Evolutionary conservation across 768 basidiomycete genomes (phyloP), one percentile per base, ranked within the genome.

Genomic region (Suillus weaverae): DNA sequence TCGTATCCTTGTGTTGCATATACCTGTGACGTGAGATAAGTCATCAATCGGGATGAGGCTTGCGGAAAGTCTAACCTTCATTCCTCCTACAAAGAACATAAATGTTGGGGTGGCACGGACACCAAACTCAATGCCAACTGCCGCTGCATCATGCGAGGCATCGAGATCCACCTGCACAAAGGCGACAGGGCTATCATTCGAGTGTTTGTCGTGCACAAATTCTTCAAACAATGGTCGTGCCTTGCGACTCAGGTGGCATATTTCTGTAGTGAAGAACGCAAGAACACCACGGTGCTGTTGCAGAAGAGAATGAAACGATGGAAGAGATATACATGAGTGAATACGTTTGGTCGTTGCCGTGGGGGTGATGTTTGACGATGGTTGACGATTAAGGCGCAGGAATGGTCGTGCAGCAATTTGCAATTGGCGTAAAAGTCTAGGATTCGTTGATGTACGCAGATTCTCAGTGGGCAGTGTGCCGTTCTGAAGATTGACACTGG

Each of bases 61-160:
- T 9, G 16, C 26, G 26, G 30, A 32, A 30, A 32, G 1, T 18
- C 66, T 66, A 60, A 90, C 91, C 87, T 91, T 88, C 61, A 83
- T 80, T 1, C 89, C 92, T 66, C 91, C 83, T 65, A 89, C 74
- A 78, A 94, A 98, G 78, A 97, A 96, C 46, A 91, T 78, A 72
- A 98, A 97, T 1, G 94, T 95, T 4, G 95, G 96, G 2, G 93
- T 96, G 14, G 84, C 94, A 16, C 83, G 76, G 1, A 97, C 85
- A 16, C 84, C 81, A 79, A 84, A 91, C 73, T 88, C 80, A 2
- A 74, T 66, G 0, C 89, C 91, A 20, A 97, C 76, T 61, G 79
- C 78, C 2, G 76, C 70, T 18, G 50, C 30, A 1, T 90, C 90
- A 74, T 85, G 74, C 0, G 90, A 91, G 10, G 90, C 83, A 4